These are phyloP conservation scores for Geotrichum aggregatum DNA, from an alignment of 1,139 yeast species.

Conservation along the genomic window DNA sequence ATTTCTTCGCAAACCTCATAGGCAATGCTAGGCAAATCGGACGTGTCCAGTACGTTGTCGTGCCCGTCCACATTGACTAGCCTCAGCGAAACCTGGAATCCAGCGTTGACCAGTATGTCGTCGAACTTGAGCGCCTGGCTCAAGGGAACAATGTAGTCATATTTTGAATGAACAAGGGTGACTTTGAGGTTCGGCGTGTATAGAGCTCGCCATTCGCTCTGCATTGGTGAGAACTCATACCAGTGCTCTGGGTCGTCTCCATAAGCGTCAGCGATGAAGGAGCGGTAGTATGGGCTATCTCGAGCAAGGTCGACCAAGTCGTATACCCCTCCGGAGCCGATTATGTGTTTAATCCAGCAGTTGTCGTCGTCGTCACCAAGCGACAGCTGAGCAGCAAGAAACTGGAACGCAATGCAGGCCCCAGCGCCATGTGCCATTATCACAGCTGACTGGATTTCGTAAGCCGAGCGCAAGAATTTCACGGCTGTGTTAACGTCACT, in stretches of 20 bases:
- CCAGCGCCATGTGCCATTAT: conserved; percentile 77
- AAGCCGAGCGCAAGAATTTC: conserved; percentile 29
- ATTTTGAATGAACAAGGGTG: conserved; percentile 26
- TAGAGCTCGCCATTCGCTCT: conserved; percentile 25
- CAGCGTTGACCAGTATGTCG: conserved; percentile 22
- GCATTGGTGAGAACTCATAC: conserved; percentile 27
- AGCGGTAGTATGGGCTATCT: conserved; percentile 45
- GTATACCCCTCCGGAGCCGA: conserved; percentile 50
- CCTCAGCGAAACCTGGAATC: conserved; percentile 21
- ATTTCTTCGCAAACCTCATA: conserved; percentile 21
- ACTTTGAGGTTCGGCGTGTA: conserved; percentile 20
- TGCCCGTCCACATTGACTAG: conserved; percentile 24
- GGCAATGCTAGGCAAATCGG: conserved; percentile 23
- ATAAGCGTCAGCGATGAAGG: conserved; percentile 46
- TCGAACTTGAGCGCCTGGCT: conserved; percentile 24
- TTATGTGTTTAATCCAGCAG: conserved; percentile 25
- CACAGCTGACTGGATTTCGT: conserved; percentile 37
- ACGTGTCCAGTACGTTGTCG: conserved; percentile 25
- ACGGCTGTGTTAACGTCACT: conserved; percentile 52
- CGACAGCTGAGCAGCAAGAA: conserved; percentile 34
- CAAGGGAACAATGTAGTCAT: conserved; percentile 24
- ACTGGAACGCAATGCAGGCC: conserved; percentile 60
- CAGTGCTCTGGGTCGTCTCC: conserved; percentile 33
- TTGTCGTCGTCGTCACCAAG: conserved; percentile 9
- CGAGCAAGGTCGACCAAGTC: conserved; percentile 40